Evolutionary conservation across 306 rosid genomes (phyloP).

Genomic region (Vicia faba): DNA sequence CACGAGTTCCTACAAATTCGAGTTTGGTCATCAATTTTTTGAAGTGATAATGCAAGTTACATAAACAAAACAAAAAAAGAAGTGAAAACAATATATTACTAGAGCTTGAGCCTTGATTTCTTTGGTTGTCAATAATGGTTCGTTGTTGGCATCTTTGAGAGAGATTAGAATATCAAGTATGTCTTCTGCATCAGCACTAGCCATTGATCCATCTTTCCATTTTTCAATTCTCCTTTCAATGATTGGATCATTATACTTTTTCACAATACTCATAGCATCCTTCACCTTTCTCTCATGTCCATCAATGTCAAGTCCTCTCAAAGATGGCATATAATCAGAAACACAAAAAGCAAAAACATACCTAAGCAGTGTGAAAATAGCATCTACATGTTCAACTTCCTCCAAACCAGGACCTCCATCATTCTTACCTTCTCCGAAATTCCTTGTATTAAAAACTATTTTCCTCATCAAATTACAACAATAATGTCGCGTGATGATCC

Average conservation of each 20-base stretch:
- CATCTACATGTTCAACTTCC: conserved; percentile 43
- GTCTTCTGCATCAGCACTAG: conserved; percentile 31
- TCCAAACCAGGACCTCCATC: conserved; percentile 53
- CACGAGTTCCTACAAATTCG: conserved; percentile 52
- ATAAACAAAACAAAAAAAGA: no score
- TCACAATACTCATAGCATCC: conserved; percentile 26
- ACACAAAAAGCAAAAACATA: conserved; percentile 36
- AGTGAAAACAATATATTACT: conserved; percentile 13
- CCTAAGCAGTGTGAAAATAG: conserved; percentile 29
- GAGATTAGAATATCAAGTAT: conserved; percentile 51
- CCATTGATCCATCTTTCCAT: conserved; percentile 44
- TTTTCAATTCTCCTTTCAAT: conserved; percentile 37
- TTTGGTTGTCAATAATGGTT: conserved; percentile 30
- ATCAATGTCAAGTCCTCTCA: conserved; percentile 46
- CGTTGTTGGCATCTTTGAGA: conserved; percentile 30
- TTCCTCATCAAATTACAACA: conserved; percentile 39
- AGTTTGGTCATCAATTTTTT: no score
- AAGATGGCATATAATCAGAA: conserved; percentile 51
- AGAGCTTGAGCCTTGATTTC: conserved; percentile 55
- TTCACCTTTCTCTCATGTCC: conserved; percentile 37
- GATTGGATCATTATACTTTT: conserved; percentile 41
- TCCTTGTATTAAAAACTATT: conserved; percentile 39
- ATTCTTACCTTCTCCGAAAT: conserved; percentile 37
- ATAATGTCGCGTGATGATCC: conserved; percentile 36
- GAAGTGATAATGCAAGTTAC: no score